phyloP scores from a whole-genome alignment of 176 grass and related monocot genomes.

The Miscanthus lutarioriparius region DNA sequence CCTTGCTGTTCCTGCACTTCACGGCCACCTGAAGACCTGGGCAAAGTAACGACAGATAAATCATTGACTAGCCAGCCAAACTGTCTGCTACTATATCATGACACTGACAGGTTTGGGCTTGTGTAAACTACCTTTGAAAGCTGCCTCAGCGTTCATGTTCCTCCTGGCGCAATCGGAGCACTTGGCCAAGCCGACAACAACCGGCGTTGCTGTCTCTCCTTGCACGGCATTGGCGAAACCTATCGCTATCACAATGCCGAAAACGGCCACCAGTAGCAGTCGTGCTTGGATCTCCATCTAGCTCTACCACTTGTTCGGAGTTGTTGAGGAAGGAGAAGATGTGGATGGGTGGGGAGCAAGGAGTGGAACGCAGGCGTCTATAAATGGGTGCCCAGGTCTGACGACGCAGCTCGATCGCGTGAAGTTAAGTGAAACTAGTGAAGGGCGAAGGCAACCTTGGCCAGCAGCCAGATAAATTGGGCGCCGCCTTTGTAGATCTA shows the following conservation, averaged over 20 bases:
- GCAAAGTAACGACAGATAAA: not conserved
- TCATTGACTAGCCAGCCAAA: not conserved
- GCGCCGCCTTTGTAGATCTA: slow-evolving; percentile 41
- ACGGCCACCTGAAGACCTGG: slow-evolving; percentile 57
- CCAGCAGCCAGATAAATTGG: not conserved
- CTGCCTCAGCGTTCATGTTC: slow-evolving; percentile 47
- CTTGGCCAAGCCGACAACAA: slow-evolving; percentile 46
- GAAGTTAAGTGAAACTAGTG: not conserved
- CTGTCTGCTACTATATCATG: not conserved
- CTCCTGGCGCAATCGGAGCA: slow-evolving; percentile 48
- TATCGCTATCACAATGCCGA: slow-evolving; percentile 3
- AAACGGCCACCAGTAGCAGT: slow-evolving; percentile 5
- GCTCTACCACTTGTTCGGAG: not conserved
- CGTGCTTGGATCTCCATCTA: slow-evolving; percentile 28
- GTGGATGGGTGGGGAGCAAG: slow-evolving; percentile 21
- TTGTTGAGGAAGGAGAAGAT: slow-evolving; percentile 1
- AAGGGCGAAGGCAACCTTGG: not conserved
- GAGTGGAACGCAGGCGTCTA: not conserved
- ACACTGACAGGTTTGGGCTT: not conserved
- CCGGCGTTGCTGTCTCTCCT: slow-evolving; percentile 12
- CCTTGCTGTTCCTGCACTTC: slow-evolving; percentile 49
- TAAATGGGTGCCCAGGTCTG: slow-evolving; percentile 26
- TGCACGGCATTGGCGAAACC: not conserved
- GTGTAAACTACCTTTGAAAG: slow-evolving; percentile 33
- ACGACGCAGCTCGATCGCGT: not conserved